These are phyloP conservation scores for Pythium scleroteichum DNA, from an alignment of 352 stramenopile genomes.

Conservation along the genomic window DNA sequence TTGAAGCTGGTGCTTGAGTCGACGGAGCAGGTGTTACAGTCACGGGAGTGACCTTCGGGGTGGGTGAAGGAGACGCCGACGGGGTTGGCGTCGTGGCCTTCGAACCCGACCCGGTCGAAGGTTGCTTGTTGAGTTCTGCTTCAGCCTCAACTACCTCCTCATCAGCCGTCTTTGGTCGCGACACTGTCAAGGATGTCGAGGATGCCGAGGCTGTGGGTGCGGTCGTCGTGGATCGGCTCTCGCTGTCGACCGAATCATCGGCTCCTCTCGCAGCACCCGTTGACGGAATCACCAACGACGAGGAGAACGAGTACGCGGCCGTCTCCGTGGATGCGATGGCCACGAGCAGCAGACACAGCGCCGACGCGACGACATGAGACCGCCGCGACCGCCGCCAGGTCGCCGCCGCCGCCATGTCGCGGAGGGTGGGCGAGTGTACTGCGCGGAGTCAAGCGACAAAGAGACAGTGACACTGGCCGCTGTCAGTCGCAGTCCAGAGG, in stretches of 20 bases:
- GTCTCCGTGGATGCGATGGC: background rate
- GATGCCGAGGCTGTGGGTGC: background rate
- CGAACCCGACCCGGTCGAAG: background rate
- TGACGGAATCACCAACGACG: background rate
- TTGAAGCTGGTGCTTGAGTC: background rate
- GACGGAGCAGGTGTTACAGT: background rate
- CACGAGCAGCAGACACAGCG: conserved; percentile 1
- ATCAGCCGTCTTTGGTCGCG: conserved; percentile 17
- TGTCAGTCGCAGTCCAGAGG: background rate
- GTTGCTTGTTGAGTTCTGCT: conserved; percentile 9
- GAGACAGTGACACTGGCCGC: conserved; percentile 1
- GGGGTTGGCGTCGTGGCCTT: background rate
- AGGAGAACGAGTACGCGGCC: conserved; percentile 12
- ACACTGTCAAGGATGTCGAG: background rate
- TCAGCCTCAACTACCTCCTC: conserved; percentile 23
- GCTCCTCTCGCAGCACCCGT: background rate
- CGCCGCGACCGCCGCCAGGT: background rate
- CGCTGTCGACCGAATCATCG: too few relatives aligned
- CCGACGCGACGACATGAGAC: conserved; percentile 4
- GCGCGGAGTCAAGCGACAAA: conserved; percentile 1
- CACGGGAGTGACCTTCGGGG: conserved; percentile 1
- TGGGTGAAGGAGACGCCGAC: background rate
- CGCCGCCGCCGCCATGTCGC: background rate
- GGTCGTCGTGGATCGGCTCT: background rate
- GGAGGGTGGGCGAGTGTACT: too few relatives aligned